Base-by-base conservation (phyloP, 1,139 yeast species). In the Yamadazyma jaroonii region DNA sequence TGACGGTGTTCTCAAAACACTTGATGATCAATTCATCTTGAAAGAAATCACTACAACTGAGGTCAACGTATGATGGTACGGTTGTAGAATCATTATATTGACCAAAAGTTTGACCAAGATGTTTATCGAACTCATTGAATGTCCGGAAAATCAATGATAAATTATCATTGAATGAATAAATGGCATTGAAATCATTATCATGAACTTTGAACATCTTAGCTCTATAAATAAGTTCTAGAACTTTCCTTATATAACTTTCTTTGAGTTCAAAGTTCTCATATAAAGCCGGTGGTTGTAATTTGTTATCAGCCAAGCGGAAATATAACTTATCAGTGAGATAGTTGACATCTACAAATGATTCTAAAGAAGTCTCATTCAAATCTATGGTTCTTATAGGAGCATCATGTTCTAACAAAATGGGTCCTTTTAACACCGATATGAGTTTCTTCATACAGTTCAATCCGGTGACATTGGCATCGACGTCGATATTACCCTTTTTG, bases 401-500 rank as follows among this genome's bases (percentile, higher is more conserved):
- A 3, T 52, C 57, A 1, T 72, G 62, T 3, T 56, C 58, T 25
- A 72, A 57, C 10, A 64, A 55, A 5, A 84, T 53, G 0, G 90
- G 89, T 0, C 86, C 88, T 45, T 68, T 76, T 35, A 84, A 61
- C 3, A 81, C 81, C 45, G 77, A 78, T 40, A 75, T 67, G 17
- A 83, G 52, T 15, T 84, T 80, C 35, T 65, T 67, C 25, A 82
- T 58, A 49, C 88, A 80, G 36, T 75, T 77, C 1, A 72, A 54
- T 9, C 77, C 71, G 6, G 71, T 61, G 1, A 86, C 85, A 1
- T 70, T 49, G 3, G 62, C 53, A 8, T 40, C 66, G 0, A 62
- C 48, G 0, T 67, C 59, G 21, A 67, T 49, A 29, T 49, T 46
- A 41, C 59, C 61, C 15, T 21, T 9, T 27, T 48, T 50, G 21